These are phyloP conservation scores for Macrotyloma uniflorum DNA, from an alignment of 306 rosid genomes.

Conservation along the genomic window DNA sequence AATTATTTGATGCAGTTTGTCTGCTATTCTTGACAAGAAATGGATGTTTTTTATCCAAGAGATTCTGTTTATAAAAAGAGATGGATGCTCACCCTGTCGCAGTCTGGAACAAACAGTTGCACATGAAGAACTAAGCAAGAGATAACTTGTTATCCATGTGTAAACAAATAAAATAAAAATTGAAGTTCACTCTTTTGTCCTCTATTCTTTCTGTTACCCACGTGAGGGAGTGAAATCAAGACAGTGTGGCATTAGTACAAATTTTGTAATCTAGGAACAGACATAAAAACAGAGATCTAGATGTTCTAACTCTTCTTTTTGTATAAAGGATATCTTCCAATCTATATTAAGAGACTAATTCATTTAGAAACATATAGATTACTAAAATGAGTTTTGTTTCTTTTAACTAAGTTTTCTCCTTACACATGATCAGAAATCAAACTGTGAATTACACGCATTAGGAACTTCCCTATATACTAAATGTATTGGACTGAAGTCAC, in stretches of 20 bases:
- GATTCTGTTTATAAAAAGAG: conserved; percentile 31
- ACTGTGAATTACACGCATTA: too few relatives aligned
- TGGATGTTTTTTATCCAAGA: conserved; percentile 23
- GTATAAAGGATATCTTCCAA: too few relatives aligned
- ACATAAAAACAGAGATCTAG: not conserved
- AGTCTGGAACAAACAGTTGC: conserved; percentile 30
- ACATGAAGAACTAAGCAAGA: conserved; percentile 36
- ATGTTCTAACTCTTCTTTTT: not conserved
- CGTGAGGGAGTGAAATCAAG: conserved; percentile 25
- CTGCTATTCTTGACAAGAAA: conserved; percentile 6
- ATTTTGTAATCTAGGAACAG: conserved; percentile 32
- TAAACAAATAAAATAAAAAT: conserved; percentile 11
- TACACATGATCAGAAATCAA: too few relatives aligned
- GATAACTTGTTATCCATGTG: conserved; percentile 34
- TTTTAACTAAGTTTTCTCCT: too few relatives aligned
- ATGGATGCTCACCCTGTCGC: conserved; percentile 36
- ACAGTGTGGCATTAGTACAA: conserved; percentile 32
- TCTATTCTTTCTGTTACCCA: conserved; percentile 34
- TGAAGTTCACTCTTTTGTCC: conserved; percentile 25
- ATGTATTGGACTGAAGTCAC: not conserved
- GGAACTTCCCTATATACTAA: too few relatives aligned
- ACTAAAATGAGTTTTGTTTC: too few relatives aligned
- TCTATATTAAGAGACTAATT: too few relatives aligned
- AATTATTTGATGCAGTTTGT: conserved; percentile 2
- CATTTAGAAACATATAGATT: too few relatives aligned